phyloP scores from a whole-genome alignment of 805 yeast species.

The Candida methanosorbosa region DNA sequence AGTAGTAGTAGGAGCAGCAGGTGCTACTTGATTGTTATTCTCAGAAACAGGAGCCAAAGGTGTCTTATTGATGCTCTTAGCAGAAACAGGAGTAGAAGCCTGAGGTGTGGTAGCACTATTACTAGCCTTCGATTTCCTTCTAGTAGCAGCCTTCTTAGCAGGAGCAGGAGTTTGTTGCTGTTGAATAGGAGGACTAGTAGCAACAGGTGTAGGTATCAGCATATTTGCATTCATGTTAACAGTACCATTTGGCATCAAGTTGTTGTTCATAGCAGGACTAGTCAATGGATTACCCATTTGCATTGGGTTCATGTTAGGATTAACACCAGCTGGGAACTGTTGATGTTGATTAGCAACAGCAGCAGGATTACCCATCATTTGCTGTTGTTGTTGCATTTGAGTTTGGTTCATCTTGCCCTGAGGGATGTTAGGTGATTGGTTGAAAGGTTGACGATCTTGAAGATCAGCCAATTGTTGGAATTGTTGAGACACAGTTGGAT shows the following conservation, averaged over 20 bases:
- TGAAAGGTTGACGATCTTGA: slow-evolving; percentile 2
- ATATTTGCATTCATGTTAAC: no score
- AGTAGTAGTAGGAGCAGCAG: slow-evolving; percentile 10
- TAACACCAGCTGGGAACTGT: slow-evolving; percentile 26
- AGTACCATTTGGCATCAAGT: not conserved
- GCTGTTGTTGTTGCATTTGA: slow-evolving; percentile 1
- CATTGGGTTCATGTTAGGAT: slow-evolving; percentile 23
- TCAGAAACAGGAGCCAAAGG: slow-evolving; percentile 3
- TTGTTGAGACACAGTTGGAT: not conserved
- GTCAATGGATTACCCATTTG: not conserved
- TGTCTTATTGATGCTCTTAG: not conserved
- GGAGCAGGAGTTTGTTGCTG: slow-evolving; percentile 4
- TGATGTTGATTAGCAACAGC: not conserved
- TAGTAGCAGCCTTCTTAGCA: slow-evolving; percentile 14
- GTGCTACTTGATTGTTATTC: not conserved
- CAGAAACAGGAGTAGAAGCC: slow-evolving; percentile 8
- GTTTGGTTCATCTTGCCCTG: not conserved
- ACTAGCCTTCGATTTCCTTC: slow-evolving; percentile 14
- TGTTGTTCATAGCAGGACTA: not conserved
- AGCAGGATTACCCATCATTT: no score
- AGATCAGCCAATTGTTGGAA: not conserved
- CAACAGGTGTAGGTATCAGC: not conserved
- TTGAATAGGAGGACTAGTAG: no score
- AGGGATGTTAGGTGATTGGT: slow-evolving; percentile 1
- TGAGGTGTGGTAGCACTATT: slow-evolving; percentile 9